Base-by-base conservation (phyloP, 2,329 filamentous ascomycete species). In the Cladosporium sp. region DNA sequence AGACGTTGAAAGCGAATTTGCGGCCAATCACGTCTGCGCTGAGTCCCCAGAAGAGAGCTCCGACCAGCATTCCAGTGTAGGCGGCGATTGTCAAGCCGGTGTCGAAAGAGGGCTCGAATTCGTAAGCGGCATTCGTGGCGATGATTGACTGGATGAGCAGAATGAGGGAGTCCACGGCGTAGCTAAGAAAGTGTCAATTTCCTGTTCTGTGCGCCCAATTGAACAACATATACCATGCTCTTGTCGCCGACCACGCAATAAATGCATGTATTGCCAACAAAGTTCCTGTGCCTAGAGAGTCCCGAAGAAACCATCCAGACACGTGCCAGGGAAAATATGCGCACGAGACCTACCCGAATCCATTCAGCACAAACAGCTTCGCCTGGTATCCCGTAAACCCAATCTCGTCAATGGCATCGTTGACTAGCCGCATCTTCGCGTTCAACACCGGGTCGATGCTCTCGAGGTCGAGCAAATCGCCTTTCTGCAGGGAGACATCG, bases 341-440 rank as follows among this genome's bases (percentile, higher is more conserved):
- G 22, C 22, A 28, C 14, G 22, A 49, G 8, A 54, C 69, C 60
- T 61, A 77, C 71, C 79, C 81, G 61, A 83, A 83, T 28, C 81
- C 80, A 60, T 82, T 83, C 8, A 84, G 68, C 16, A 79, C 72
- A 58, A 83, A 84, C 2, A 83, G 68, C 65, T 81, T 80, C 70
- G 73, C 77, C 48, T 83, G 80, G 56, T 79, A 78, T 9, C 58
- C 52, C 3, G 76, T 79, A 62, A 78, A 77, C 1, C 77, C 77
- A 50, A 79, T 79, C 59, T 77, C 72, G 58, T 79, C 75, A 53
- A 79, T 78, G 3, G 75, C 81, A 66, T 87, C 78, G 63, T 87
- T 87, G 55, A 87, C 77, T 28, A 87, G 72, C 59, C 83, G 77
- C 82, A 86, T 87, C 66, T 87, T 86, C 38, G 77, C 77, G 59